Conservation (phyloP, 768 basidiomycete species). For the Agaricus subrufescens region DNA sequence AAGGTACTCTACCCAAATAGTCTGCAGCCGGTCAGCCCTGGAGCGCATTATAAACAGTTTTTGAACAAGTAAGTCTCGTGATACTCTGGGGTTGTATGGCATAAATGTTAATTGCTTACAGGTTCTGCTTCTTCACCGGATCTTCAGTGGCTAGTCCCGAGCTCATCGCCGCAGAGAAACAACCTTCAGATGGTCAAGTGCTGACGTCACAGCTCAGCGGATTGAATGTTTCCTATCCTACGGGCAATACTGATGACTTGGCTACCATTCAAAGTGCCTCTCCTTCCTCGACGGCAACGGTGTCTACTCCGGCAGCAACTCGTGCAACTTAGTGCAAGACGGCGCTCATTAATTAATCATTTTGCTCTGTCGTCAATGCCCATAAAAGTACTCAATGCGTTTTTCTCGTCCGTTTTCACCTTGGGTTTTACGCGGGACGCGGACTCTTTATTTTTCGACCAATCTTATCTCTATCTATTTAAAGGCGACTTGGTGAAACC, state of each 20-base stretch:
- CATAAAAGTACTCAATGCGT: neutral
- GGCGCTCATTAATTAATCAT: neutral
- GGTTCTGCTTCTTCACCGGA: slow-evolving; percentile 83
- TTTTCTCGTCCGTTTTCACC: neutral
- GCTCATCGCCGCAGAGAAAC: neutral
- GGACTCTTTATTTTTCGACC: neutral
- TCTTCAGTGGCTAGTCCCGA: slow-evolving; percentile 13
- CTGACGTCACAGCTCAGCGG: neutral
- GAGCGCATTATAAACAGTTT: slow-evolving; percentile 53
- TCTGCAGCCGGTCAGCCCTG: slow-evolving; percentile 21
- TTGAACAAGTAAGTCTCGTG: slow-evolving; percentile 51
- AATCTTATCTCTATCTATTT: neutral
- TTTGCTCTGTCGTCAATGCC: no score
- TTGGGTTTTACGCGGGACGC: no score
- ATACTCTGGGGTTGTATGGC: neutral
- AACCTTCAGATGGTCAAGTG: neutral
- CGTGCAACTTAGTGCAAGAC: neutral
- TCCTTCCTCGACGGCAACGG: neutral
- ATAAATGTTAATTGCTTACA: slow-evolving; percentile 21
- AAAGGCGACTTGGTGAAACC: neutral
- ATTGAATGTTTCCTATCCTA: neutral
- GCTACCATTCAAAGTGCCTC: neutral
- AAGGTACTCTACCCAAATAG: slow-evolving; percentile 1
- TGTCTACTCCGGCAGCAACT: neutral
- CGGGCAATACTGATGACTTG: neutral